Conservation (phyloP, 208 protist species). For the Crithidia sp. region DNA sequence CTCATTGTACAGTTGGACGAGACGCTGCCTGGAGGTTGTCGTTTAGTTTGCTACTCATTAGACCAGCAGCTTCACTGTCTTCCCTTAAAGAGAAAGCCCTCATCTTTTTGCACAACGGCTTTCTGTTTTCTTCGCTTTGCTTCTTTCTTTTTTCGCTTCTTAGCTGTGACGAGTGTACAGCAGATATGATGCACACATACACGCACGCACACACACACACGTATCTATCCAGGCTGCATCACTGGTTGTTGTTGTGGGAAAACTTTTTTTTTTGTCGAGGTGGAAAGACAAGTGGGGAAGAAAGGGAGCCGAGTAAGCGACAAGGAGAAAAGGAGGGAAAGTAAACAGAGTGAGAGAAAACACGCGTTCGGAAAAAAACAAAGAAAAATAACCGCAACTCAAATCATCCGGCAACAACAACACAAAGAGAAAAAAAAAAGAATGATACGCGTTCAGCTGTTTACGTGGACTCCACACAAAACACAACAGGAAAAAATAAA, state of each 20-base stretch:
- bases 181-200: not conserved
- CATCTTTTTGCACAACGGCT: no score
- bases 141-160: not conserved
- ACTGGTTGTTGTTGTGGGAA: no score
- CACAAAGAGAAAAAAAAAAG: constrained; percentile 4
- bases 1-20: no score
- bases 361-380: not conserved
- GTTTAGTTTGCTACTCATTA: no score
- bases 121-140: not conserved
- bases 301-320: no score
- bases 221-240: no score
- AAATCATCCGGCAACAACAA: not conserved
- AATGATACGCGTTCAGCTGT: not conserved
- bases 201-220: no score
- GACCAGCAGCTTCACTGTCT: no score
- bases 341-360: not conserved
- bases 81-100: no score
- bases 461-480: not conserved
- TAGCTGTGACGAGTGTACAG: constrained; percentile 9
- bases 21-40: no score
- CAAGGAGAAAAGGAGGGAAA: not conserved
- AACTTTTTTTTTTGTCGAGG: no score
- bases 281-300: no score
- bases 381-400: constrained; percentile 2
- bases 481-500: constrained; percentile 10